These are phyloP conservation scores for Aquilaria malaccensis DNA, from an alignment of 345 rosid genomes.

Conservation along the genomic window DNA sequence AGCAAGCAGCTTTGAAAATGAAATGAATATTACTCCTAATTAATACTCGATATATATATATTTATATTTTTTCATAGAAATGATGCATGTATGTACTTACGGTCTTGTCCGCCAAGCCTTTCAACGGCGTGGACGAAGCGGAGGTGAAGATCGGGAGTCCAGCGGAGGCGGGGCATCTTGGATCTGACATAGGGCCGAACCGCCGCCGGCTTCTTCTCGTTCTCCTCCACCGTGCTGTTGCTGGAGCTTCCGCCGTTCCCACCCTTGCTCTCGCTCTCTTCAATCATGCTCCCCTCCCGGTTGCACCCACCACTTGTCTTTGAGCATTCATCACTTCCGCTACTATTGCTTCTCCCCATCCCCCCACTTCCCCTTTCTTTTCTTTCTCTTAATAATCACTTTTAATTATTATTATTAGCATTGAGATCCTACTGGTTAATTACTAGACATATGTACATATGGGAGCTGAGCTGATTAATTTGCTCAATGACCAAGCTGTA, in stretches of 20 bases:
- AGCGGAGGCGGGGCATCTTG: conserved; percentile 65
- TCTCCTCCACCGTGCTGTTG: conserved; percentile 71
- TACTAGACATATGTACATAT: not conserved
- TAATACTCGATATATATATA: not conserved
- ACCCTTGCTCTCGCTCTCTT: conserved; percentile 17
- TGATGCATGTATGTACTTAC: conserved; percentile 24
- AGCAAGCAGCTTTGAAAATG: not conserved
- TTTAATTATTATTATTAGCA: not conserved
- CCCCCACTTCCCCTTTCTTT: conserved; percentile 21
- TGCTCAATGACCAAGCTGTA: not conserved
- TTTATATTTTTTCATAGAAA: too few relatives aligned
- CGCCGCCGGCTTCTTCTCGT: conserved; percentile 2
- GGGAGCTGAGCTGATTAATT: not conserved
- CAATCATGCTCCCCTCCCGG: too few relatives aligned
- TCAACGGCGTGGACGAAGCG: conserved; percentile 65
- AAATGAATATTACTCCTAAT: too few relatives aligned
- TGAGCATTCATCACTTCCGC: conserved; percentile 22
- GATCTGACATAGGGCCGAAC: conserved; percentile 77
- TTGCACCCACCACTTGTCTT: conserved; percentile 14
- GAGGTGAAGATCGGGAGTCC: conserved; percentile 83
- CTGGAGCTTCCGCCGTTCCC: conserved; percentile 61
- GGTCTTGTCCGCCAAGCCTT: conserved; percentile 72
- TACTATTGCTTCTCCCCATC: conserved; percentile 16
- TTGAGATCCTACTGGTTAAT: not conserved
- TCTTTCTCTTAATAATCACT: not conserved